phyloP scores from a whole-genome alignment of 768 basidiomycete species.

The Kwoniella heveanensis region DNA sequence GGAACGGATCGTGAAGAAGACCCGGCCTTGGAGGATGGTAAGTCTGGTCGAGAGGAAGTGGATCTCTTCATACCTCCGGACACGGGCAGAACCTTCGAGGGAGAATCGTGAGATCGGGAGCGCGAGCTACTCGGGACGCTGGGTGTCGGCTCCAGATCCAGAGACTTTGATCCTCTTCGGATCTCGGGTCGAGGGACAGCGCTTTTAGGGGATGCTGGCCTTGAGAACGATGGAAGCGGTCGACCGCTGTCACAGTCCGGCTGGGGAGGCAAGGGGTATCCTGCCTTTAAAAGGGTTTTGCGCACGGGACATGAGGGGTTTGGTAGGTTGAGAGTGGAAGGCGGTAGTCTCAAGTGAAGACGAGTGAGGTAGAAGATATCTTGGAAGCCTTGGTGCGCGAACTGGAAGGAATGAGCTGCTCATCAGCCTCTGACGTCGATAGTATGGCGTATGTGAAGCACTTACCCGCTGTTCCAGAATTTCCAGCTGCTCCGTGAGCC shows the following conservation, averaged over 20 bases:
- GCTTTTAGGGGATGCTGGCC: neutral
- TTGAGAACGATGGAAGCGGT: neutral
- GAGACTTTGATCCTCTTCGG: neutral
- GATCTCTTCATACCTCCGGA: neutral
- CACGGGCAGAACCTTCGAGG: neutral
- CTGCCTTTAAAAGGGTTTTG: conserved; percentile 21
- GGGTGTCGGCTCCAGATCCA: too few species aligned
- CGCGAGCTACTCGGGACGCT: neutral
- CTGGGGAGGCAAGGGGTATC: conserved; percentile 23
- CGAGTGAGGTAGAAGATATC: conserved; percentile 37
- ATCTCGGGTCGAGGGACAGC: neutral
- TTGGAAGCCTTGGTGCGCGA: conserved; percentile 27
- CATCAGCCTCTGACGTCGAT: conserved; percentile 1
- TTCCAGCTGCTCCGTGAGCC: conserved; percentile 26
- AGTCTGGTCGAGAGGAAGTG: neutral
- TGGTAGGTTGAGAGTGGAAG: conserved; percentile 20
- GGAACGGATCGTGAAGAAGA: neutral
- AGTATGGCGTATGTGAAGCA: too few species aligned
- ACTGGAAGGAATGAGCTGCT: conserved; percentile 4
- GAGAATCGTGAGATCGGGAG: neutral
- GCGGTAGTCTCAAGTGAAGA: conserved; percentile 27
- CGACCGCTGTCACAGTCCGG: neutral
- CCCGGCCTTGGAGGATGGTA: neutral
- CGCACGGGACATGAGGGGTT: conserved; percentile 20
- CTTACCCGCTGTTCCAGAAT: conserved; percentile 15